Base-by-base conservation (phyloP, 2,329 filamentous ascomycete species). In the Fusarium phyllophilum region DNA sequence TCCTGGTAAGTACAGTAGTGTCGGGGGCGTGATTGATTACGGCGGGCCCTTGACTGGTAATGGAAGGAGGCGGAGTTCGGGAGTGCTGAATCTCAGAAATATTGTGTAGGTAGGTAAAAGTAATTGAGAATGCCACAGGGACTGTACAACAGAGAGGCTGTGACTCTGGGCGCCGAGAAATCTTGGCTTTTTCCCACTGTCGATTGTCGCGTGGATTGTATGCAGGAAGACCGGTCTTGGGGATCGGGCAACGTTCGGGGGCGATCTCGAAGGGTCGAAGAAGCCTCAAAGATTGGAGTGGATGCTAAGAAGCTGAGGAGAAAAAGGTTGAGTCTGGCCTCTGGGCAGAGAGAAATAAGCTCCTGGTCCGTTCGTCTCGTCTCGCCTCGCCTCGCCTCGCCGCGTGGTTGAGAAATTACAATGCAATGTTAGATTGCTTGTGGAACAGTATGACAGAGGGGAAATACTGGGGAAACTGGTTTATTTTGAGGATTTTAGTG, bases 221-320 rank as follows among this genome's bases (percentile, higher is more conserved):
- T 56, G 62, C 59, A 70, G 54, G 18, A 61, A 45, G 58, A 42
- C 58, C 24, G 24, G 49, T 58, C 49, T 66, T 48, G 34, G 56
- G 36, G 51, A 58, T 63, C 45, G 66, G 58, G 39, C 9, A 59
- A 55, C 49, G 54, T 39, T 41, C 33, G 48, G 72, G 49, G 71
- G 52, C 59, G 72, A 74, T 74, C 72, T 72, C 39, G 63, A 74
- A 74, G 56, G 61, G 31, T 54, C 39, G 42, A 60, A 68, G 71
- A 74, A 74, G 68, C 31, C 24, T 49, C 49, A 54, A 42, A 61
- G 46, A 48, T 48, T 29, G 45, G 46, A 48, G 29, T 29, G 45
- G 18, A 48, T 52, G 58, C 36, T 44, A 24, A 67, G 57, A 38
- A 46, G n/a, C 33, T 26, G 44, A 67, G 15, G 48, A 41, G 34